phyloP scores from a whole-genome alignment of 805 yeast genomes.

The Millerago galiae region DNA sequence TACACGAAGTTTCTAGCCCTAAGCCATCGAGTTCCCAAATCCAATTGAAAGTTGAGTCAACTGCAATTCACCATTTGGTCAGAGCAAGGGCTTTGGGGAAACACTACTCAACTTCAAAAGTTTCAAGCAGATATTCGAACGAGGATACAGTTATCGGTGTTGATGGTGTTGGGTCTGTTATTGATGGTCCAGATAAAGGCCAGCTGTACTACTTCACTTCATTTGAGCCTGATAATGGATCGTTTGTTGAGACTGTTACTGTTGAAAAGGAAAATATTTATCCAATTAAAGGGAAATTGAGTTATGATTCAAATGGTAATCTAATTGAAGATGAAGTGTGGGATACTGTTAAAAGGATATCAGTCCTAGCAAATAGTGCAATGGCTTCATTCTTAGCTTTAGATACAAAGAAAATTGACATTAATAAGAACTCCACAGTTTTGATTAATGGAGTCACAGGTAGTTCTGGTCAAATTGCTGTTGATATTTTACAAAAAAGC shows the following conservation, averaged over 20 bases:
- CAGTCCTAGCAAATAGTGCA: slow-evolving; percentile 7
- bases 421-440: not conserved
- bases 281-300: not conserved
- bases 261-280: slow-evolving; percentile 2
- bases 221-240: slow-evolving; percentile 4
- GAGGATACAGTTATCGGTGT: slow-evolving; percentile 4
- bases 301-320: not conserved
- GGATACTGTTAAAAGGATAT: slow-evolving; percentile 3
- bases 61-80: slow-evolving; percentile 9
- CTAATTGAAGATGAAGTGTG: not conserved
- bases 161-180: slow-evolving; percentile 5
- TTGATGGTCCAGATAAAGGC: not conserved
- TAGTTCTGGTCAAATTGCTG: slow-evolving; percentile 4
- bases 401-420: slow-evolving; percentile 1
- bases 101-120: slow-evolving; percentile 3
- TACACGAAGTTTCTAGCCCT: not conserved
- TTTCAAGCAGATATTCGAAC: not conserved
- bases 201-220: slow-evolving; percentile 4
- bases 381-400: slow-evolving; percentile 10
- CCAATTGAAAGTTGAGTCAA: not conserved
- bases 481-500: slow-evolving; percentile 5
- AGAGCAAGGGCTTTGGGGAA: slow-evolving; percentile 6
- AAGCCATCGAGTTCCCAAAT: not conserved
- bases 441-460: slow-evolving; percentile 11
- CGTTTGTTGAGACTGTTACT: slow-evolving; percentile 5